Evolutionary conservation across 1,284 basidiomycete genomes (phyloP).

Genomic region (Microbotryum scabiosae): DNA sequence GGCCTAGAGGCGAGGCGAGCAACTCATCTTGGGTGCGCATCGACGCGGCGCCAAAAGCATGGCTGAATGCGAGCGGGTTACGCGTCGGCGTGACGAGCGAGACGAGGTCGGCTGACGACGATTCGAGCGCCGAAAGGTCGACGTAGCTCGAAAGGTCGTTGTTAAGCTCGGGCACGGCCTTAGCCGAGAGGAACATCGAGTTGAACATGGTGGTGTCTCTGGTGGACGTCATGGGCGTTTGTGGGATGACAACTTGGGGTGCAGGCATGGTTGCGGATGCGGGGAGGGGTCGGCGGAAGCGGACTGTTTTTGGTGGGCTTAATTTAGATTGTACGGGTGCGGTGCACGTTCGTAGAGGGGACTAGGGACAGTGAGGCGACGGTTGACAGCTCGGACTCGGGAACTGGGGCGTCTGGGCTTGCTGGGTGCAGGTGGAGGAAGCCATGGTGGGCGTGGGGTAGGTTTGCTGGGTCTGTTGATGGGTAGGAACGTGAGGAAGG

Average conservation of each 20-base stretch:
- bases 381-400: not conserved
- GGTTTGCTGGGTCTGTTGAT: slow-evolving; percentile 5
- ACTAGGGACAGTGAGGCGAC: not conserved
- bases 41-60: slow-evolving; percentile 7
- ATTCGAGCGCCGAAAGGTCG: slow-evolving; percentile 22
- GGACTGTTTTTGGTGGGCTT: not conserved
- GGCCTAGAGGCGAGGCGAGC: slow-evolving; percentile 30
- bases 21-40: slow-evolving; percentile 21
- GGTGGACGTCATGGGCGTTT: slow-evolving; percentile 9
- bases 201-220: slow-evolving; percentile 3
- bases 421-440: slow-evolving; percentile 1
- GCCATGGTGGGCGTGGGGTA: slow-evolving; percentile 6
- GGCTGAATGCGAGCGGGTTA: not conserved
- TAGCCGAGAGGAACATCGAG: slow-evolving; percentile 5
- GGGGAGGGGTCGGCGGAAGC: not conserved
- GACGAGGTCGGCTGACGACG: not conserved
- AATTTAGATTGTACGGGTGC: not conserved
- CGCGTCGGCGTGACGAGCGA: no score
- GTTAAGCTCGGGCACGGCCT: slow-evolving; percentile 7
- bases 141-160: slow-evolving; percentile 24
- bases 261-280: not conserved
- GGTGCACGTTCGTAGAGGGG: not conserved
- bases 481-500: no score
- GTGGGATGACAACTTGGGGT: not conserved
- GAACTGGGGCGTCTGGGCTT: no score